Percentiles rank a stretch among this genome's conserved stretches.
phyloP scores from a whole-genome alignment of 768 basidiomycete species.

The Macrocybe gigantea region DNA sequence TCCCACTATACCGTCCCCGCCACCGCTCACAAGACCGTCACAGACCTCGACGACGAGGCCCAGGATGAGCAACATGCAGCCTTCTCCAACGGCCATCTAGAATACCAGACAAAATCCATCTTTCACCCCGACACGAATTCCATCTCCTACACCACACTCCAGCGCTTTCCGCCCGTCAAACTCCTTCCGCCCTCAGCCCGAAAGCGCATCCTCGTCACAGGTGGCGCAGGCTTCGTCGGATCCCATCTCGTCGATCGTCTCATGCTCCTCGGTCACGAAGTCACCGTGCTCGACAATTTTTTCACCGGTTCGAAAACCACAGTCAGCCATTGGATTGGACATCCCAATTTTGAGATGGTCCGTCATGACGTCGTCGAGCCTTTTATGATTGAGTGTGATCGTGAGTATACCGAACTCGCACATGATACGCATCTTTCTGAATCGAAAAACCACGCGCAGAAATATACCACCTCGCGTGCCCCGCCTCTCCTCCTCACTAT shows the following conservation, averaged over 20 bases:
- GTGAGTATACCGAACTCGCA: slow-evolving; percentile 39
- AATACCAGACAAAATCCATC: slow-evolving; percentile 81
- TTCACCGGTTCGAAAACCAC: slow-evolving; percentile 99
- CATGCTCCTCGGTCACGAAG: slow-evolving; percentile 97
- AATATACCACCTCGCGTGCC: slow-evolving; percentile 98
- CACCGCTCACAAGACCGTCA: slow-evolving; percentile 21
- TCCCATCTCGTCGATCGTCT: slow-evolving; percentile 97
- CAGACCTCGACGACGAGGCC: slow-evolving; percentile 31
- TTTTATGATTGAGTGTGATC: slow-evolving; percentile 98
- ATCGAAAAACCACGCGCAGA: slow-evolving; percentile 38
- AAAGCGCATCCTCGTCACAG: slow-evolving; percentile 92
- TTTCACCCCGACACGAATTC: slow-evolving; percentile 73
- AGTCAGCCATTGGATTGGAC: slow-evolving; percentile 92
- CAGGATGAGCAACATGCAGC: slow-evolving; percentile 44
- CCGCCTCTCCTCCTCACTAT: slow-evolving; percentile 95
- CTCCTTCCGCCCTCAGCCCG: slow-evolving; percentile 70
- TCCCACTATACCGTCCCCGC: slow-evolving; percentile 63
- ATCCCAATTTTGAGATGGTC: slow-evolving; percentile 98
- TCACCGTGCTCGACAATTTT: slow-evolving; percentile 97
- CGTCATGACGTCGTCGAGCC: slow-evolving; percentile 97
- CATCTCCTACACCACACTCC: slow-evolving; percentile 89
- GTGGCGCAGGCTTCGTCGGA: slow-evolving; percentile 98
- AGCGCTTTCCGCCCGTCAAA: slow-evolving; percentile 90
- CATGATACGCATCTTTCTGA: slow-evolving; percentile 9
- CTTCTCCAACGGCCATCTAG: slow-evolving; percentile 42